These are phyloP conservation scores for Baudoinia panamericana DNA, from an alignment of 495 filamentous ascomycete genomes.

Conservation along the genomic window DNA sequence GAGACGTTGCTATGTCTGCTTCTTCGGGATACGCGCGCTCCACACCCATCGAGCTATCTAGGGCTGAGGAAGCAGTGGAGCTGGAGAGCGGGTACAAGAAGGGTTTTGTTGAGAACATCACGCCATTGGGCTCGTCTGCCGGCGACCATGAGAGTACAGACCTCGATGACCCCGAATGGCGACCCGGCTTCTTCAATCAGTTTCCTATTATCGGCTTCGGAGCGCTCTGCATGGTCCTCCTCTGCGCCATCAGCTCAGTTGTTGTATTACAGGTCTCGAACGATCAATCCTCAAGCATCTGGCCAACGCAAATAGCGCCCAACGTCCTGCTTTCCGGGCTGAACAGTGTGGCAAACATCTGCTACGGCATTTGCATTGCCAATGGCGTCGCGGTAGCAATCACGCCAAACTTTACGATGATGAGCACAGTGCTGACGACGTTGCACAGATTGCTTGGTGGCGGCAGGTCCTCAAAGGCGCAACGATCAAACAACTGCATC, in stretches of 20 bases:
- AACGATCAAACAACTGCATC: background rate
- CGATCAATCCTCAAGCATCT: background rate
- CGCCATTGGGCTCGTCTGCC: no score
- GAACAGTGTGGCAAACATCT: background rate
- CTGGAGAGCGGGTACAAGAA: no score
- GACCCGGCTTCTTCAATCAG: background rate
- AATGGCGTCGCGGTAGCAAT: no score
- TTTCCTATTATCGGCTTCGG: background rate
- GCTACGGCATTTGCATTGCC: background rate
- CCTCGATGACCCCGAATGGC: background rate
- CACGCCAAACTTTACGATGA: no score
- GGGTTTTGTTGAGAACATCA: no score
- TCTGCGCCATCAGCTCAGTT: background rate
- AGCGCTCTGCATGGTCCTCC: background rate
- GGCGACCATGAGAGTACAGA: no score
- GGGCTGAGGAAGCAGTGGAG: no score
- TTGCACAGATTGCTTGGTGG: constrained; percentile 1
- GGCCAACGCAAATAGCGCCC: background rate
- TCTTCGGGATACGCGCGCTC: no score
- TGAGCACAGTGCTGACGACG: background rate
- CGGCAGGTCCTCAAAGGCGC: background rate
- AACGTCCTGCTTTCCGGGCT: background rate
- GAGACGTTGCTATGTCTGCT: no score
- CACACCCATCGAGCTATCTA: no score
- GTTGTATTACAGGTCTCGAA: background rate